Conservation (phyloP, 164 flowering plant genomes). For the Liquidambar formosana region DNA sequence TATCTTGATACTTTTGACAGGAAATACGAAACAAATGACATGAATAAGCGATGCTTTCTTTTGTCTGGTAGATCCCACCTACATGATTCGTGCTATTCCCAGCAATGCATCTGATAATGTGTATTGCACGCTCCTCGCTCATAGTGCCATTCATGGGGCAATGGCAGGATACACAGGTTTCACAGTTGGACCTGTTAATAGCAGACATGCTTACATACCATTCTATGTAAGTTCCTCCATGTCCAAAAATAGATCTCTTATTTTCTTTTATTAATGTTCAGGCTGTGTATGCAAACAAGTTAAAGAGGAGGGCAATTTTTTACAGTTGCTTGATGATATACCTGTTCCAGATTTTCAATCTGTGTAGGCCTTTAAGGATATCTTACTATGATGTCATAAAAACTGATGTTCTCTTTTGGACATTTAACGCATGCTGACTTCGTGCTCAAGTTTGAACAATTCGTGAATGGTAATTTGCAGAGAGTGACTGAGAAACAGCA, state of each 20-base stretch:
- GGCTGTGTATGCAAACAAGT: too few species aligned
- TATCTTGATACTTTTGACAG: not conserved
- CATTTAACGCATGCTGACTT: too few species aligned
- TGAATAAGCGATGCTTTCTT: not conserved
- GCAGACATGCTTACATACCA: conserved; percentile 62
- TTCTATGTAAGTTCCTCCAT: conserved; percentile 39
- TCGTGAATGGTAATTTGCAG: too few species aligned
- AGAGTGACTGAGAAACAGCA: conserved; percentile 51
- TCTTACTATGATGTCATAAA: too few species aligned
- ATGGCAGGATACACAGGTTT: conserved; percentile 71
- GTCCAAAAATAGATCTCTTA: not conserved
- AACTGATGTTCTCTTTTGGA: too few species aligned
- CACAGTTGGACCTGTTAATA: conserved; percentile 59
- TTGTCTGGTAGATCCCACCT: conserved; percentile 53
- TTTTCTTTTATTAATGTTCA: too few species aligned
- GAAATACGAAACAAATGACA: not conserved
- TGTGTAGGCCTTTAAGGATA: too few species aligned
- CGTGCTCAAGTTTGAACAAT: too few species aligned
- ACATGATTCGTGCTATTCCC: conserved; percentile 62
- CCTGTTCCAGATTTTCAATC: too few species aligned
- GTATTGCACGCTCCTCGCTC: conserved; percentile 63
- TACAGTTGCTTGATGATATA: too few species aligned
- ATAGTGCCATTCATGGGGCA: conserved; percentile 63
- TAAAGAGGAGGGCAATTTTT: too few species aligned
- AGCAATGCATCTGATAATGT: conserved; percentile 65